Base-by-base conservation (phyloP, 352 stramenopile species). In the Phytophthora chlamydospora region DNA sequence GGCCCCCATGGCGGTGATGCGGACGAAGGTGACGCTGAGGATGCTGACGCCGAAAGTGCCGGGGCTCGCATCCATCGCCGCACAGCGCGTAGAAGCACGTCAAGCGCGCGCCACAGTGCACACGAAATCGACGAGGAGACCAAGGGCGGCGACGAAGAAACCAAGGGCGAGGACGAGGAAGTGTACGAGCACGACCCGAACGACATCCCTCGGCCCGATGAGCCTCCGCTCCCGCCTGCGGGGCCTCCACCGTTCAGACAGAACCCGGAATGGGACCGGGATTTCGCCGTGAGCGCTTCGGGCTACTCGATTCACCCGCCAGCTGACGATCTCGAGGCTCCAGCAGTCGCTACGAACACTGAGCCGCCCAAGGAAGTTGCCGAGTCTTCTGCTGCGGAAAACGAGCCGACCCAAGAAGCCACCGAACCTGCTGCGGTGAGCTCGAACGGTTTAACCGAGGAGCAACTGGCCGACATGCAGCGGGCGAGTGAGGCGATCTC, bases 91-190 rank as follows among this genome's bases (percentile, higher is more conserved):
- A 71, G 71, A n/a, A 78, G 62, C 41, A 66, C 71, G 9, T 61
- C 65, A 32, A 73, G 64, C 5, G 67, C 45, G 50, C 72, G 66
- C 27, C 52, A 68, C 42, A 47, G 40, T 54, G 51, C 54, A 55
- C 46, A 45, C 6, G 65, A 77, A 11, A 71, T 44, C 39, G 72
- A 76, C 24, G 66, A 83, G 24, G 66, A 72, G n/a, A 46, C 40
- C 8, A 50, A 60, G 19, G 38, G 21, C 6, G 52, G 31, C 33
- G 66, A 68, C 17, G 62, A 75, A 16, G 68, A 78, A 24, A 45
- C 34, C 36, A 66, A 59, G 31, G 33, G 31, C 33, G 47, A 44
- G 19, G 33, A 46, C 3, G 35, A 46, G 12, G 24, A 47, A 12
- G 53, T 34, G 12, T 42, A 47, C 6, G 36, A 56, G n/a, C 41